Conservation (phyloP, 331 rosid genomes). For the Quercus phellos region DNA sequence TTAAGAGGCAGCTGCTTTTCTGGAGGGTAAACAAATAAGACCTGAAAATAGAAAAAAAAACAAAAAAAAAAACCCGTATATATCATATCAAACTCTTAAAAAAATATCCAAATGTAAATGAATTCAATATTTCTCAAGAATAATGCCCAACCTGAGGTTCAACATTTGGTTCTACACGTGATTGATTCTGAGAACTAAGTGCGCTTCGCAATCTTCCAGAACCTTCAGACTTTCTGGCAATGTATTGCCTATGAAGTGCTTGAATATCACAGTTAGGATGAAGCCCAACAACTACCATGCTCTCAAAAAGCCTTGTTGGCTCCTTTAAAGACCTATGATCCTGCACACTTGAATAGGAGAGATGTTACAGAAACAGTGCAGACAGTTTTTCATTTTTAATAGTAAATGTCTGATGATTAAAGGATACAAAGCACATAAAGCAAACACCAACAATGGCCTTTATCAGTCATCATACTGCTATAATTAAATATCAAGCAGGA, state of each 20-base stretch:
- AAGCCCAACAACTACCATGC: constrained; percentile 94
- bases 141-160: constrained; percentile 73
- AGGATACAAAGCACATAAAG: constrained; percentile 5
- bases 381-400: constrained; percentile 14
- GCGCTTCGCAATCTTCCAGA: constrained; percentile 70
- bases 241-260: constrained; percentile 71
- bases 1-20: constrained; percentile 70
- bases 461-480: not conserved
- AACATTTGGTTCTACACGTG: constrained; percentile 59
- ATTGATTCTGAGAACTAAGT: constrained; percentile 61
- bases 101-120: not conserved
- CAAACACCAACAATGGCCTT: constrained; percentile 6
- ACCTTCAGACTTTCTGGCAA: constrained; percentile 62
- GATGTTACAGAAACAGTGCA: constrained; percentile 26
- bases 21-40: constrained; percentile 79
- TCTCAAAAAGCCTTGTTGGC: constrained; percentile 84
- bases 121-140: not conserved
- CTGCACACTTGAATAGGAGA: constrained; percentile 49
- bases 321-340: constrained; percentile 83
- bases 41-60: constrained; percentile 33
- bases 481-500: not conserved
- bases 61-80: too few relatives aligned
- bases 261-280: constrained; percentile 90
- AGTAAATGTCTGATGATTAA: not conserved
- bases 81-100: not conserved